Conservation (phyloP, 345 rosid species). For the Salix arbutifolia region DNA sequence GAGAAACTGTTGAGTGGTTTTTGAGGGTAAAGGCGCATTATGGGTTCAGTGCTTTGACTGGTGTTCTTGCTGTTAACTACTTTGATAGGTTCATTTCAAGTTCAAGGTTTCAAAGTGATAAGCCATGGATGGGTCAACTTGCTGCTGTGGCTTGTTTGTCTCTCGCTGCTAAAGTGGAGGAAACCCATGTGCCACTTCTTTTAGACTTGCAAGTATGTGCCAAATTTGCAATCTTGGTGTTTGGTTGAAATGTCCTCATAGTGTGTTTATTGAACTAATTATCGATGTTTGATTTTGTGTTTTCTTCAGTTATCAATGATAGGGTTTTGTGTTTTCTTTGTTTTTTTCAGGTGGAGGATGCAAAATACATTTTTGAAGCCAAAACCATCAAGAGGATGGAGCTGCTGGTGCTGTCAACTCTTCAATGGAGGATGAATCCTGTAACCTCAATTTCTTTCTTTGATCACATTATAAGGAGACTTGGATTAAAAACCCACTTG, state of each 20-base stretch:
- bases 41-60: slow-evolving; percentile 64
- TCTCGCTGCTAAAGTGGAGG: slow-evolving; percentile 90
- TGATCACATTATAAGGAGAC: slow-evolving; percentile 63
- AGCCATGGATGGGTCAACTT: slow-evolving; percentile 94
- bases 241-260: slow-evolving; percentile 24
- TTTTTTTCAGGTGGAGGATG: slow-evolving; percentile 59
- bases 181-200: slow-evolving; percentile 73
- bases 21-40: slow-evolving; percentile 53
- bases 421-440: slow-evolving; percentile 86
- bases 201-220: slow-evolving; percentile 71
- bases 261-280: slow-evolving; percentile 1
- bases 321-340: slow-evolving; percentile 1
- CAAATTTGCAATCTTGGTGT: slow-evolving; percentile 23
- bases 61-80: slow-evolving; percentile 75
- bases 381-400: slow-evolving; percentile 91
- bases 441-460: slow-evolving; percentile 81
- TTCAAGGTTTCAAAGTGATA: slow-evolving; percentile 49
- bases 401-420: slow-evolving; percentile 74
- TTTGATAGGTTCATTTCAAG: slow-evolving; percentile 77
- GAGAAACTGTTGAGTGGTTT: slow-evolving; percentile 70
- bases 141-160: slow-evolving; percentile 85
- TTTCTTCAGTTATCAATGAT: not conserved
- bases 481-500: slow-evolving; percentile 47
- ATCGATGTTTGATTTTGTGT: slow-evolving; percentile 11
- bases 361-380: slow-evolving; percentile 68